These are phyloP conservation scores for Penicillium simplicissimum DNA, from an alignment of 495 filamentous ascomycete genomes.

Conservation along the genomic window DNA sequence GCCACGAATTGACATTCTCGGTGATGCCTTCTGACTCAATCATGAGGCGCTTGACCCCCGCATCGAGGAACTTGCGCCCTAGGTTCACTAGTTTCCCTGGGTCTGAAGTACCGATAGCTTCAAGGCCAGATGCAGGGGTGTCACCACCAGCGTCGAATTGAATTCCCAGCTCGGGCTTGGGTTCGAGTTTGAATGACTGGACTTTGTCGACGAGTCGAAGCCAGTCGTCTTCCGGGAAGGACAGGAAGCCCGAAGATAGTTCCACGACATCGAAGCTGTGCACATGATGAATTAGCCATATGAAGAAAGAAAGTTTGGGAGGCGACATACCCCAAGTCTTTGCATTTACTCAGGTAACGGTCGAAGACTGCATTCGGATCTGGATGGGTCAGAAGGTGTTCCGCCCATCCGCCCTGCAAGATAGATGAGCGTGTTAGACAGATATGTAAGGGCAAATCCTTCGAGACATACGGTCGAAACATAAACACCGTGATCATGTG, in stretches of 20 bases:
- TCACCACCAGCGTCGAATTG: conserved; percentile 63
- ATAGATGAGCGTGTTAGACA: neutral
- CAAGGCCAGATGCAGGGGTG: conserved; percentile 49
- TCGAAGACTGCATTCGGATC: conserved; percentile 48
- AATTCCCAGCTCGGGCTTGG: conserved; percentile 62
- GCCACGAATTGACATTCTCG: conserved; percentile 58
- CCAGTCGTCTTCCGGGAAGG: conserved; percentile 57
- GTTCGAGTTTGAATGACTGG: conserved; percentile 49
- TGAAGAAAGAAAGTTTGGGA: neutral
- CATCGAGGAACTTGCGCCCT: conserved; percentile 53
- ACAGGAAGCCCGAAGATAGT: conserved; percentile 55
- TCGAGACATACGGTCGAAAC: conserved; percentile 47
- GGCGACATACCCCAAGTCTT: conserved; percentile 43
- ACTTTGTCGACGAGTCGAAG: conserved; percentile 56
- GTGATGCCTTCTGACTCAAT: conserved; percentile 65
- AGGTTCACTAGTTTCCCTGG: conserved; percentile 51
- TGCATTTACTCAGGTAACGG: conserved; percentile 53
- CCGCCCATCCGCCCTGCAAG: conserved; percentile 53
- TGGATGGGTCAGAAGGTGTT: conserved; percentile 54
- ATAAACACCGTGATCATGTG: conserved; percentile 54
- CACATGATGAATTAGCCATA: neutral
- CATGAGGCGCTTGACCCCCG: conserved; percentile 59
- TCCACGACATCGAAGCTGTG: conserved; percentile 57
- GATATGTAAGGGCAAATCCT: neutral
- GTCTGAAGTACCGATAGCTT: conserved; percentile 54